A percentile compares a stretch with the other conserved stretches of the same genome.
phyloP scores from a whole-genome alignment of 129 eudicot genomes.

The Pseudognaphalium luteoalbum region DNA sequence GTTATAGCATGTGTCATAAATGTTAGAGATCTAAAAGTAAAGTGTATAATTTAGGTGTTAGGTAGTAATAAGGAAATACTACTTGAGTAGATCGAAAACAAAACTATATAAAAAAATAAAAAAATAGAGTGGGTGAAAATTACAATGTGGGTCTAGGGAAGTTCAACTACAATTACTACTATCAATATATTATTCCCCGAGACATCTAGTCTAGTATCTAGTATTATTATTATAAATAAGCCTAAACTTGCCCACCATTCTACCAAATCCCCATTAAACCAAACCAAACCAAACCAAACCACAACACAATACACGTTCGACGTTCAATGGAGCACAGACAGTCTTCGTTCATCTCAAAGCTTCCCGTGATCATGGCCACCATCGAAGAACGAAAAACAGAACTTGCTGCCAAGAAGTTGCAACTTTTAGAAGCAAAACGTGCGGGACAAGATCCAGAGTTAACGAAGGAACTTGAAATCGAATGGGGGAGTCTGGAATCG shows the following conservation, averaged over 20 bases:
- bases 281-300: neutral
- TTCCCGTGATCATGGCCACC: constrained; percentile 21
- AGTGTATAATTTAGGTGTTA: neutral
- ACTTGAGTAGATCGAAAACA: neutral
- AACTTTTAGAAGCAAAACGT: constrained; percentile 26
- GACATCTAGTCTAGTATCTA: too few species aligned
- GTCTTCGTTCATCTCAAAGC: constrained; percentile 31
- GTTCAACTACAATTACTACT: neutral
- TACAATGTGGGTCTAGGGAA: neutral
- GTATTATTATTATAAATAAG: neutral
- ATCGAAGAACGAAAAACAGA: constrained; percentile 12
- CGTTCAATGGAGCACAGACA: constrained; percentile 18
- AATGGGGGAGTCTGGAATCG: constrained; percentile 24
- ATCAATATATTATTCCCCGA: neutral
- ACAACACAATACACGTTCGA: neutral
- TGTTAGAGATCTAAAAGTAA: neutral
- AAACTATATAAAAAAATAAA: neutral
- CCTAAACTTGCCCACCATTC: neutral
- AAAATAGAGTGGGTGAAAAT: neutral
- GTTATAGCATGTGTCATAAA: neutral
- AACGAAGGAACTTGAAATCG: constrained; percentile 17
- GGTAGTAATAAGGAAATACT: neutral
- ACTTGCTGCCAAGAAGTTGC: constrained; percentile 23
- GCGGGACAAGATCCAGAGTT: constrained; percentile 17
- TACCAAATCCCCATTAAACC: neutral